These are phyloP conservation scores for Cladobotryum protrusum DNA, from an alignment of 2,329 filamentous ascomycete genomes.

Conservation along the genomic window DNA sequence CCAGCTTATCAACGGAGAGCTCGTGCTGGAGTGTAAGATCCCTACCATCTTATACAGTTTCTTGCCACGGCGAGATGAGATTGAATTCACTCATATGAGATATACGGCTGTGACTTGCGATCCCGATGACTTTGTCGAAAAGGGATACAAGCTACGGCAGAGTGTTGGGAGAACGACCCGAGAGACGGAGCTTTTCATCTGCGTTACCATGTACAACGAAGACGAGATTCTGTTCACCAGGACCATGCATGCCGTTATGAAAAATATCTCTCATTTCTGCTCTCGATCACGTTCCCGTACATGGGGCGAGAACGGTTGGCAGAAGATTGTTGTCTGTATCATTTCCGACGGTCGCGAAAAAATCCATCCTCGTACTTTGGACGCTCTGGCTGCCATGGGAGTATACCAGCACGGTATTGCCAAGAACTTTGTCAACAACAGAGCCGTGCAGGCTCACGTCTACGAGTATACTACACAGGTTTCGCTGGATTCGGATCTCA, in stretches of 20 bases:
- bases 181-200: slow-evolving; percentile 94
- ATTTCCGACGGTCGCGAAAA: slow-evolving; percentile 87
- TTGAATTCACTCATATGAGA: slow-evolving; percentile 97
- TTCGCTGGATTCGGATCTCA: slow-evolving; percentile 87
- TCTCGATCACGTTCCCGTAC: slow-evolving; percentile 85
- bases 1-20: slow-evolving; percentile 91
- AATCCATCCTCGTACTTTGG: slow-evolving; percentile 87
- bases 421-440: slow-evolving; percentile 96
- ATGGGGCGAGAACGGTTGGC: slow-evolving; percentile 96
- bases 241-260: slow-evolving; percentile 98
- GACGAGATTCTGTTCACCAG: slow-evolving; percentile 94
- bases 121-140: slow-evolving; percentile 83
- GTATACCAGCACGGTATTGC: slow-evolving; percentile 98
- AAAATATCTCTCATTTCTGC: slow-evolving; percentile 96
- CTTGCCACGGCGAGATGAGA: slow-evolving; percentile 81
- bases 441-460: slow-evolving; percentile 90
- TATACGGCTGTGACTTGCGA: slow-evolving; percentile 99
- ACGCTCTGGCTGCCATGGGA: slow-evolving; percentile 91
- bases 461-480: slow-evolving; percentile 99
- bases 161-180: slow-evolving; percentile 76
- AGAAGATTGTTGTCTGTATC: slow-evolving; percentile 97
- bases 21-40: slow-evolving; percentile 98
- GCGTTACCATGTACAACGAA: slow-evolving; percentile 98
- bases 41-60: slow-evolving; percentile 98
- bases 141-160: slow-evolving; percentile 88